These are phyloP conservation scores for Waltergamsia citrina DNA, from an alignment of 2,329 filamentous ascomycete species.

Conservation along the genomic window DNA sequence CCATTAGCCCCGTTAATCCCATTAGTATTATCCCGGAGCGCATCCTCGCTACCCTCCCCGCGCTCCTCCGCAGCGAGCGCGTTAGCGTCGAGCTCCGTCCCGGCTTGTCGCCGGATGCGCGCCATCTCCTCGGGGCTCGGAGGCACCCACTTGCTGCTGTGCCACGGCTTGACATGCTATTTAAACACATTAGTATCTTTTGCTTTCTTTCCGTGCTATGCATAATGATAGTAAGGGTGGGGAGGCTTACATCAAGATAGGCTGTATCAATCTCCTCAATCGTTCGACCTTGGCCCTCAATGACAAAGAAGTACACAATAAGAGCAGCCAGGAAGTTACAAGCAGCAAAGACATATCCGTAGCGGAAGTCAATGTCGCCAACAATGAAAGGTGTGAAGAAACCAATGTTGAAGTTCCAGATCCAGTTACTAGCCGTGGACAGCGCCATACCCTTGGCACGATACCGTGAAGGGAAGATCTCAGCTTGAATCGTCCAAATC, in stretches of 20 bases:
- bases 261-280: slow-evolving; percentile 75
- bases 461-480: slow-evolving; percentile 56
- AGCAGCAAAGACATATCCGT: slow-evolving; percentile 68
- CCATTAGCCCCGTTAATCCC: background rate
- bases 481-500: slow-evolving; percentile 54
- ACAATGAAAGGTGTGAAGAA: slow-evolving; percentile 80
- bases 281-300: slow-evolving; percentile 62
- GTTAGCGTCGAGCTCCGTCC: slow-evolving; percentile 22
- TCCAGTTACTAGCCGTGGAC: slow-evolving; percentile 56
- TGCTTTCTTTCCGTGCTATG: background rate
- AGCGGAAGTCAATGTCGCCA: slow-evolving; percentile 58
- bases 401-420: slow-evolving; percentile 64
- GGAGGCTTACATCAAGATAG: slow-evolving; percentile 45
- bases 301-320: slow-evolving; percentile 69
- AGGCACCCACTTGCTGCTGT: slow-evolving; percentile 45
- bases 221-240: background rate
- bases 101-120: slow-evolving; percentile 28
- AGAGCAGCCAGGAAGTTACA: slow-evolving; percentile 57
- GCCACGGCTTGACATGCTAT: slow-evolving; percentile 47
- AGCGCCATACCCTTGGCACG: slow-evolving; percentile 51
- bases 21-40: no score
- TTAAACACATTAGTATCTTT: background rate
- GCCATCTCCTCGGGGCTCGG: slow-evolving; percentile 33
- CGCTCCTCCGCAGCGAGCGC: background rate
- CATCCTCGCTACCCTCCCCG: no score